These are phyloP conservation scores for Allomyces macrogynus DNA, from an alignment of 192 early-diverging fungal genomes.

Conservation along the genomic window DNA sequence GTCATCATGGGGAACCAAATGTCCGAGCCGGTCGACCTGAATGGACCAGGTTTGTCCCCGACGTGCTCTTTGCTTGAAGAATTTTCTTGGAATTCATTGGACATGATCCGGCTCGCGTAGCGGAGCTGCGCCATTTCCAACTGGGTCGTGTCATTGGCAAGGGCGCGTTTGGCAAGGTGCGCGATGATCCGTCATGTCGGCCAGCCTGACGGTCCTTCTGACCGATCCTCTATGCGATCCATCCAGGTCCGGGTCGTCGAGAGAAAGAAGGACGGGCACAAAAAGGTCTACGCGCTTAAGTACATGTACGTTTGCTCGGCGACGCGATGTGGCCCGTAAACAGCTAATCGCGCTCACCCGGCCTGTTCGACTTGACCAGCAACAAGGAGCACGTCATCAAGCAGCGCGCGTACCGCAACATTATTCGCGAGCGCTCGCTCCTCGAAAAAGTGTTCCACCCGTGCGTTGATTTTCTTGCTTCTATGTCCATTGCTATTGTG, in stretches of 20 bases:
- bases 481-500: too few species aligned
- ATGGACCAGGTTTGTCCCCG: not conserved
- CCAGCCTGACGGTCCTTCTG: not conserved
- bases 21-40: not conserved
- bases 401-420: constrained; percentile 69
- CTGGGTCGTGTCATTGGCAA: constrained; percentile 77
- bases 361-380: not conserved
- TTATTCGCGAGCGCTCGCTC: constrained; percentile 70
- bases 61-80: not conserved
- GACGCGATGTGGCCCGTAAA: too few species aligned
- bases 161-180: constrained; percentile 87
- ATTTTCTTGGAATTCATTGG: not conserved
- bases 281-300: constrained; percentile 76
- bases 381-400: constrained; percentile 76
- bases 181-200: not conserved
- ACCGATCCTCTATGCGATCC: not conserved
- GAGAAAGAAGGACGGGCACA: constrained; percentile 32
- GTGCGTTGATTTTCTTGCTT: constrained; percentile 28
- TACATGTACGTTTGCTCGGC: constrained; percentile 33
- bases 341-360: too few species aligned
- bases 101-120: constrained; percentile 9
- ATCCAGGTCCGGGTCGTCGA: constrained; percentile 68
- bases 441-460: constrained; percentile 68
- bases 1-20: not conserved
- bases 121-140: constrained; percentile 71